These are phyloP conservation scores for Candida easanensis DNA, from an alignment of 805 yeast genomes.

Conservation along the genomic window DNA sequence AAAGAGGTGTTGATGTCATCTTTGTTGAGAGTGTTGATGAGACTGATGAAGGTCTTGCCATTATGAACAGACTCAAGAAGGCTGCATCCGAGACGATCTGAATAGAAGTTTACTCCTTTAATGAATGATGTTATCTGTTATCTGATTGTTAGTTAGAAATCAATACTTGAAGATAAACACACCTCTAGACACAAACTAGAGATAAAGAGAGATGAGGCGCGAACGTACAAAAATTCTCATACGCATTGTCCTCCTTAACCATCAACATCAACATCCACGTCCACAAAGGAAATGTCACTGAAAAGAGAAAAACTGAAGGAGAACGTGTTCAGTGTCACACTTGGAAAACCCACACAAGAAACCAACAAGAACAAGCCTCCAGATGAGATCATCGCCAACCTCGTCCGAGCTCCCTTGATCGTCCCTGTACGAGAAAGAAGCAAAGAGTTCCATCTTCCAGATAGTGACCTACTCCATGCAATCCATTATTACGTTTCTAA, in stretches of 20 bases:
- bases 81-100: conserved; percentile 63
- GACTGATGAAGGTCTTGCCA: conserved; percentile 81
- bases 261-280: background rate
- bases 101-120: background rate
- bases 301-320: background rate
- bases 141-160: background rate
- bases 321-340: background rate
- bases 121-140: background rate
- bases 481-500: conserved; percentile 33
- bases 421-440: conserved; percentile 22
- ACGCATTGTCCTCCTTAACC: background rate
- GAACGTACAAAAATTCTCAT: background rate
- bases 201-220: background rate
- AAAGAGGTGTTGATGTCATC: conserved; percentile 57
- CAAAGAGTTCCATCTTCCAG: conserved; percentile 18
- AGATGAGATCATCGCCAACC: conserved; percentile 17
- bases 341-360: background rate
- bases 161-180: background rate
- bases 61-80: conserved; percentile 86
- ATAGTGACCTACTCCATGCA: conserved; percentile 29
- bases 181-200: background rate
- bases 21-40: conserved; percentile 83
- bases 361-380: conserved; percentile 2
- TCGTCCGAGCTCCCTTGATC: conserved; percentile 2
- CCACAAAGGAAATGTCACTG: too few relatives aligned